phyloP scores from a whole-genome alignment of 257 asterid genomes.

The Solanum peruvianum region DNA sequence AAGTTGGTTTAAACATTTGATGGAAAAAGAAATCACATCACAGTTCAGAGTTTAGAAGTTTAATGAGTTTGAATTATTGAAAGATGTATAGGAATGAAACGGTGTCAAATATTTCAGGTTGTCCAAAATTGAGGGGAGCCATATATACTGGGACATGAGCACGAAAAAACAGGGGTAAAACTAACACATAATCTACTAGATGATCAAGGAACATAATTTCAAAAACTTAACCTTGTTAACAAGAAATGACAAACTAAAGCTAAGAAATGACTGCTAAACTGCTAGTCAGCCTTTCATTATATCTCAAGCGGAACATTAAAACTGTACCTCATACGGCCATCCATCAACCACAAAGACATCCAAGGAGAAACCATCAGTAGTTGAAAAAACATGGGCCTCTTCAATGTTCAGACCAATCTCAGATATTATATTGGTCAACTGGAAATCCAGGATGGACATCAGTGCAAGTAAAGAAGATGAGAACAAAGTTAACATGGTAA shows the following conservation, averaged over 20 bases:
- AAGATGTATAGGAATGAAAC: neutral
- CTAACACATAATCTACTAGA: neutral
- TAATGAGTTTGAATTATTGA: neutral
- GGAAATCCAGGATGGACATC: neutral
- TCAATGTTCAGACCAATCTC: constrained; percentile 48
- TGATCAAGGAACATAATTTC: neutral
- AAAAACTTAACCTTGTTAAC: neutral
- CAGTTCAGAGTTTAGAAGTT: neutral
- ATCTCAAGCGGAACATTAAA: neutral
- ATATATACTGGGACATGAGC: neutral
- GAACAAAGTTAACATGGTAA: neutral
- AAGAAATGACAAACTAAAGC: neutral
- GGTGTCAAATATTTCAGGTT: neutral
- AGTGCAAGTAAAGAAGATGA: neutral
- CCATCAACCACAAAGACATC: constrained; percentile 47
- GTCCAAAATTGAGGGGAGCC: neutral
- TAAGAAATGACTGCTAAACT: neutral
- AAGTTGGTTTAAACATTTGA: neutral
- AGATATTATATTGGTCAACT: constrained; percentile 38
- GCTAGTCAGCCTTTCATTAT: neutral
- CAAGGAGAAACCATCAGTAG: constrained; percentile 44
- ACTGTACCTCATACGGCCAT: constrained; percentile 38
- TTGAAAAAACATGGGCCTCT: constrained; percentile 50
- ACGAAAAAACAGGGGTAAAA: neutral
- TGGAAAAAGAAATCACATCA: neutral